phyloP scores from a whole-genome alignment of 305 asterid genomes.

The Coffea humblotiana region DNA sequence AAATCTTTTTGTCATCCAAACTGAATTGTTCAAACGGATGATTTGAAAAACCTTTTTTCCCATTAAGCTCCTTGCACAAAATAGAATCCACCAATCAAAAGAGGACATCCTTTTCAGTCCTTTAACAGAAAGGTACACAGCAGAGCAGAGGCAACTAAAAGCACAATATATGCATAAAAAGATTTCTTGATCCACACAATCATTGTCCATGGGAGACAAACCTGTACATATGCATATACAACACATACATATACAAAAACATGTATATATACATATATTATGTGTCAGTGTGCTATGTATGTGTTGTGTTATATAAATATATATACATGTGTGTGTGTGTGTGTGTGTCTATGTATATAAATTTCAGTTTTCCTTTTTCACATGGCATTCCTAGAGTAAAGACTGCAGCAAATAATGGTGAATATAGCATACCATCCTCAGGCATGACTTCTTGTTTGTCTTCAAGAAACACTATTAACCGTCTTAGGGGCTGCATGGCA shows the following conservation, averaged over 20 bases:
- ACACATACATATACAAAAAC: too few species aligned
- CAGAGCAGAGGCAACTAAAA: neutral
- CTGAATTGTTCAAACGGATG: neutral
- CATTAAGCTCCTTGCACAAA: too few species aligned
- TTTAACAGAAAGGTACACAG: neutral
- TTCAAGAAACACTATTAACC: conserved; percentile 73
- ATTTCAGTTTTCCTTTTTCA: neutral
- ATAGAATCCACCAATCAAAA: neutral
- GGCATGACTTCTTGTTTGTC: conserved; percentile 58
- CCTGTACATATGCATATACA: too few species aligned
- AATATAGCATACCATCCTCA: conserved; percentile 65
- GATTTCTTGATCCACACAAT: neutral
- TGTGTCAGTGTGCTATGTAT: too few species aligned
- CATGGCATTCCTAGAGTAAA: neutral
- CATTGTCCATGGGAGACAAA: too few species aligned
- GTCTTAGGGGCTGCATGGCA: conserved; percentile 93
- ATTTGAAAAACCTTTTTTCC: neutral
- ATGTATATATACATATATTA: too few species aligned
- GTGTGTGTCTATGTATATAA: too few species aligned
- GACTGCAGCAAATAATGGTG: conserved; percentile 1
- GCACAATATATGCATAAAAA: neutral
- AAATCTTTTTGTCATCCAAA: neutral
- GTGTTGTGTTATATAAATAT: too few species aligned
- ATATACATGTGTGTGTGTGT: too few species aligned
- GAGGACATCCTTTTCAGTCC: neutral